Evolutionary conservation across 1,284 basidiomycete species (phyloP).

Genomic region (Pseudozyma flocculosa): DNA sequence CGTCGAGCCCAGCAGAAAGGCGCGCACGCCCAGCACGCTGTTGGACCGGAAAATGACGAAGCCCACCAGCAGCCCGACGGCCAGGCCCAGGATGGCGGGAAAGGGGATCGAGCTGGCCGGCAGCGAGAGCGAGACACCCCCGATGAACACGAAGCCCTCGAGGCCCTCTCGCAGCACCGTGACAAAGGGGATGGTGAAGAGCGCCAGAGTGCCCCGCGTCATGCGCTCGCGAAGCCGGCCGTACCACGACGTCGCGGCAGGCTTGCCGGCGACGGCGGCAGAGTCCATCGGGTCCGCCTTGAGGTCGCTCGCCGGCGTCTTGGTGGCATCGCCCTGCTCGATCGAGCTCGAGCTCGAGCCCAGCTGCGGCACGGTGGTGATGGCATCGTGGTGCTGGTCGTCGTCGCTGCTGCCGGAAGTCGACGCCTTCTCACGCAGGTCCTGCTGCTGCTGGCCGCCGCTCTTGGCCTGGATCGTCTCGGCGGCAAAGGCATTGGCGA

Average conservation of each 20-base stretch:
- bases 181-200: conserved; percentile 54
- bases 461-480: conserved; percentile 12
- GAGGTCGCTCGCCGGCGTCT: conserved; percentile 13
- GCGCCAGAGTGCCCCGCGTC: conserved; percentile 32
- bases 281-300: neutral
- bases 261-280: too few relatives aligned
- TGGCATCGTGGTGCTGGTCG: neutral
- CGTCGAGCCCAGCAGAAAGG: conserved; percentile 50
- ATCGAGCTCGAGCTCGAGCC: conserved; percentile 3
- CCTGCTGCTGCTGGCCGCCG: neutral
- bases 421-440: too few relatives aligned
- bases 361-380: neutral
- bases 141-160: conserved; percentile 55
- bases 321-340: conserved; percentile 16
- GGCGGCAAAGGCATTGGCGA: conserved; percentile 39
- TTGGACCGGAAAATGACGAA: conserved; percentile 48
- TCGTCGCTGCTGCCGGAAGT: neutral
- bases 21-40: conserved; percentile 32
- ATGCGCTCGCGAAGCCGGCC: conserved; percentile 4
- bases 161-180: conserved; percentile 55
- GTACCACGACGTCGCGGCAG: neutral
- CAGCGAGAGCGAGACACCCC: conserved; percentile 52
- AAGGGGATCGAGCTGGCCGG: conserved; percentile 53
- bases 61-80: conserved; percentile 39
- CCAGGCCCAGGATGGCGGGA: conserved; percentile 50